These are phyloP conservation scores for Teunomyces funiuensis DNA, from an alignment of 805 yeast genomes.

Conservation along the genomic window DNA sequence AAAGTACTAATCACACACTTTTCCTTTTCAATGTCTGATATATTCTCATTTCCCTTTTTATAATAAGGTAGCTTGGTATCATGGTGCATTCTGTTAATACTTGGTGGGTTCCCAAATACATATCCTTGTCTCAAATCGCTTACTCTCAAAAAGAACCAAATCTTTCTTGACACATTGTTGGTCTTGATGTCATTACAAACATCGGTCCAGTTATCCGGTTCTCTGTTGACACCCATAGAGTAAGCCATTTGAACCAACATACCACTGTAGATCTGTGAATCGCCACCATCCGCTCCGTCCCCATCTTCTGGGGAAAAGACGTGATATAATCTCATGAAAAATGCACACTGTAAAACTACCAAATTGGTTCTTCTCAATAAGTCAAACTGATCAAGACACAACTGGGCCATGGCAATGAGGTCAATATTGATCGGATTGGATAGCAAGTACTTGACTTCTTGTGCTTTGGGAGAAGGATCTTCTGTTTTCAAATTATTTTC, in stretches of 20 bases:
- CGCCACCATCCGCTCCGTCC: constrained; percentile 58
- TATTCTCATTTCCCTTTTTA: constrained; percentile 36
- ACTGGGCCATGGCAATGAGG: constrained; percentile 26
- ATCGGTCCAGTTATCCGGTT: constrained; percentile 42
- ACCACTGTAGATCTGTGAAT: constrained; percentile 45
- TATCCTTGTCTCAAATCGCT: constrained; percentile 31
- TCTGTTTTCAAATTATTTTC: constrained; percentile 24
- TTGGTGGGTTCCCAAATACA: constrained; percentile 35
- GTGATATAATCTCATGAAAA: constrained; percentile 55
- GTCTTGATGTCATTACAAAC: constrained; percentile 25
- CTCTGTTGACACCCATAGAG: constrained; percentile 49
- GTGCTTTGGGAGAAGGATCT: constrained; percentile 24
- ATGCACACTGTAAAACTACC: constrained; percentile 58
- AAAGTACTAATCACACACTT: constrained; percentile 31
- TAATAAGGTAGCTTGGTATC: constrained; percentile 33
- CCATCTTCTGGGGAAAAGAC: constrained; percentile 62
- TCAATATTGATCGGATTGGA: constrained; percentile 22
- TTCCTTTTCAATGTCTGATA: constrained; percentile 37
- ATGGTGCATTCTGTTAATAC: constrained; percentile 25
- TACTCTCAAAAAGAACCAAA: constrained; percentile 46
- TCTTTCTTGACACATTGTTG: constrained; percentile 51
- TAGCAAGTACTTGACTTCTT: constrained; percentile 21
- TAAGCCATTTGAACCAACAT: constrained; percentile 44
- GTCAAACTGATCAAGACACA: constrained; percentile 37
- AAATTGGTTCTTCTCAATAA: constrained; percentile 46